phyloP scores from a whole-genome alignment of 768 basidiomycete species.

The Pisolithus tinctorius region DNA sequence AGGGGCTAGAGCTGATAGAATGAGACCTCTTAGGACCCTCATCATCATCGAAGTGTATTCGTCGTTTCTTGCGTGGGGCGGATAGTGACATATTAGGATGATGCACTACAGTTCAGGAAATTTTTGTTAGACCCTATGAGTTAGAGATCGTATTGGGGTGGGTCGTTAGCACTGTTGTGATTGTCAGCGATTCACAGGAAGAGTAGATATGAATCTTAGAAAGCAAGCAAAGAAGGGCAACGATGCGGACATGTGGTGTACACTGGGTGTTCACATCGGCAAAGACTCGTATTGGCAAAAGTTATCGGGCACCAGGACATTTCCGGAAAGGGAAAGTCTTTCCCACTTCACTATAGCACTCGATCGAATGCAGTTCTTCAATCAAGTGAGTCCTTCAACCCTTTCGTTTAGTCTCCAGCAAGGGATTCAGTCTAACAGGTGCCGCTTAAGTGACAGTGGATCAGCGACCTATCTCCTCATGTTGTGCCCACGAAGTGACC shows the following conservation, averaged over 20 bases:
- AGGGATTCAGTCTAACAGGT: no score
- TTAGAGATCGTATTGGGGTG: background rate
- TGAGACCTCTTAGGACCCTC: constrained; percentile 11
- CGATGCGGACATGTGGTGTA: background rate
- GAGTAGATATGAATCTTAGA: background rate
- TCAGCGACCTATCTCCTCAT: no score
- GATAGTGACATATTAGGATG: constrained; percentile 11
- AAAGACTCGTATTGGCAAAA: background rate
- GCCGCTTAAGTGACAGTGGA: no score
- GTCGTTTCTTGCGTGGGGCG: constrained; percentile 23
- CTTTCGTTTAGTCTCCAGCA: no score
- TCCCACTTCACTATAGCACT: no score
- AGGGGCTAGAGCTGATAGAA: constrained; percentile 1
- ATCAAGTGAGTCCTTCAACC: no score
- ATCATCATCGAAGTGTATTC: constrained; percentile 16
- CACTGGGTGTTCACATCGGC: no score
- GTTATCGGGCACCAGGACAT: background rate
- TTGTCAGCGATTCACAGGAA: background rate
- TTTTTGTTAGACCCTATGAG: background rate
- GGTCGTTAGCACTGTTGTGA: background rate
- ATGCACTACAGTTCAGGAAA: background rate
- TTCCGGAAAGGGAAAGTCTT: background rate
- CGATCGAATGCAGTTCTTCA: no score
- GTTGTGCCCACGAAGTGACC: no score
- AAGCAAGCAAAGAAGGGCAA: background rate